phyloP scores from a whole-genome alignment of 768 basidiomycete species.

The Suillus plorans region DNA sequence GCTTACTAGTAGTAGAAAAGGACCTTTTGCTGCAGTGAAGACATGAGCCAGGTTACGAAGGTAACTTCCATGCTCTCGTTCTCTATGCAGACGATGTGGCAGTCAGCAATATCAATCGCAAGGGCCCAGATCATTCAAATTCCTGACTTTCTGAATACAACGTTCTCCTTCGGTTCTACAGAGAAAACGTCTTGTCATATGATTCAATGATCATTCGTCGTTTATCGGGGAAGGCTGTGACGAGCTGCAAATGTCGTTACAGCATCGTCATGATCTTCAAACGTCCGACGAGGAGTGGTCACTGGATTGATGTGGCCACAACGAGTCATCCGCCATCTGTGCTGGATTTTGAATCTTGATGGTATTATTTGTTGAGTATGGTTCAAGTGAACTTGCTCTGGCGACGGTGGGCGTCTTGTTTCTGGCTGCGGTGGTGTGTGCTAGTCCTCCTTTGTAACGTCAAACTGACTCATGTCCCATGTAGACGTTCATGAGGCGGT shows the following conservation, averaged over 20 bases:
- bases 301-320: not conserved
- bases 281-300: not conserved
- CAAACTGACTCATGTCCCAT: not conserved
- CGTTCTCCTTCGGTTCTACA: not conserved
- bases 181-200: not conserved
- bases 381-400: not conserved
- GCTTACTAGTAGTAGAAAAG: too few species aligned
- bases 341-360: not conserved
- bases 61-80: slow-evolving; percentile 29
- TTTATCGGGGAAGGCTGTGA: not conserved
- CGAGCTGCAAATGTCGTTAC: not conserved
- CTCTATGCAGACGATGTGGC: slow-evolving; percentile 36
- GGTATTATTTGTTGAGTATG: not conserved
- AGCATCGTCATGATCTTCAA: not conserved
- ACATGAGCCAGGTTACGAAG: too few species aligned
- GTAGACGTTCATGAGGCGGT: not conserved
- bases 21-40: too few species aligned
- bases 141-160: not conserved
- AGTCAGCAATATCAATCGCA: slow-evolving; percentile 32
- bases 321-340: not conserved
- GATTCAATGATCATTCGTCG: not conserved
- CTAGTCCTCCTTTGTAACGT: not conserved
- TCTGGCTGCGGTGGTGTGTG: not conserved
- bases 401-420: not conserved
- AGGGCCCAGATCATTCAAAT: slow-evolving; percentile 14